Conservation (phyloP, 2,329 filamentous ascomycete species). For the Harringtonia aguacate region DNA sequence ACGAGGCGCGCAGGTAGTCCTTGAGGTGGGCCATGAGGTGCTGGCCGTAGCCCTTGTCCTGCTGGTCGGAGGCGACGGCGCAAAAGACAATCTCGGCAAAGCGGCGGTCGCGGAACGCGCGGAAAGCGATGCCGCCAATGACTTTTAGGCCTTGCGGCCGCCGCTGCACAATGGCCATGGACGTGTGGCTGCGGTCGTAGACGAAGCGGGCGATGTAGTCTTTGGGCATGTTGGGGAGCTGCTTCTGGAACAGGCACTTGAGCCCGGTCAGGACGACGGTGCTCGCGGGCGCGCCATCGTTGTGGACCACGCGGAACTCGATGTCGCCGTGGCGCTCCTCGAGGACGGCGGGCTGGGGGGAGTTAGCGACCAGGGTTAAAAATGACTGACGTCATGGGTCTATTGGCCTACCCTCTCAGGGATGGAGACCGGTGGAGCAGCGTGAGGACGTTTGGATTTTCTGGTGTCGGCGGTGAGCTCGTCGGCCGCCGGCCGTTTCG, state of each 20-base stretch:
- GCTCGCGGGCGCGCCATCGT: constrained; percentile 78
- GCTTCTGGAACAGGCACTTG: constrained; percentile 97
- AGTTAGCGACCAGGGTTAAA: too few species aligned
- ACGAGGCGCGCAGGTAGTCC: constrained; percentile 95
- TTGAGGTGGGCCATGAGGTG: constrained; percentile 98
- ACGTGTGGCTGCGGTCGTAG: constrained; percentile 92
- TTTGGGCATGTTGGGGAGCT: constrained; percentile 97
- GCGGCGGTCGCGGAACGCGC: constrained; percentile 80
- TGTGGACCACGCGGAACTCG: constrained; percentile 96
- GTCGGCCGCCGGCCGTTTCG: too few species aligned
- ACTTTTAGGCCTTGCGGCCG: constrained; percentile 91
- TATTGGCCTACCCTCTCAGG: too few species aligned
- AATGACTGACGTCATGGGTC: too few species aligned
- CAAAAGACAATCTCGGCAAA: constrained; percentile 99
- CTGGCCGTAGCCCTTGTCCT: constrained; percentile 96
- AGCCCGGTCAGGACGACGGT: constrained; percentile 90
- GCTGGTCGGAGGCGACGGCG: constrained; percentile 93
- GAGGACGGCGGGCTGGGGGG: constrained; percentile 79
- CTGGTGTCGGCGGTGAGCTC: too few species aligned
- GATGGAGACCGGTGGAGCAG: too few species aligned
- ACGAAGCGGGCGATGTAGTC: constrained; percentile 97
- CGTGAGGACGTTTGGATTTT: too few species aligned
- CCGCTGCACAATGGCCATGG: constrained; percentile 95
- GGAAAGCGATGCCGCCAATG: constrained; percentile 94
- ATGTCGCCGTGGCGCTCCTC: constrained; percentile 93